Evolutionary conservation across 805 yeast species (phyloP), one percentile per base, ranked within the genome.

Genomic region (Ogataea nakhonphanomensis): DNA sequence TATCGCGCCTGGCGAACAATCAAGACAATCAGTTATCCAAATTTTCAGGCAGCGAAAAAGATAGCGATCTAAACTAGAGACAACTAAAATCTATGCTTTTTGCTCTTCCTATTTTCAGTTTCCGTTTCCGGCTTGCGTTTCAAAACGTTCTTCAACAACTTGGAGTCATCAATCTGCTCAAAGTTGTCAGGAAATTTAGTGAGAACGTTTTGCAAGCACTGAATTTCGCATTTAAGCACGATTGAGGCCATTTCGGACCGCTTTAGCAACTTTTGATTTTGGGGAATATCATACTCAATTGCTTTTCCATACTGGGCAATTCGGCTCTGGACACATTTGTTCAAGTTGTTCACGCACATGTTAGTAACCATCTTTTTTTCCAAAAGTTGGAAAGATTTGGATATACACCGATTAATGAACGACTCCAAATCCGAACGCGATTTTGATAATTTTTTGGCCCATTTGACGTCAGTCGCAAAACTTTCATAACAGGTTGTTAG

Each of bases 331-430:
- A 75, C 22, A 10, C 77, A 63, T 2, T 44, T 44, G 8, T 54
- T 46, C 34, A 67, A 65, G 45, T 66, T 58, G 0, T 46, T 41
- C 9, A 49, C 37, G 7, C 62, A 51, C 8, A 45, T 39, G 20
- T 56, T 53, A 2, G 87, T 81, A 22, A 80, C 55, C 39, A 67
- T 70, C 4, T 65, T 65, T 11, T 70, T 53, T 46, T 79, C 84
- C 11, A 80, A 61, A 39, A 82, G 58, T 51, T 82, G 88, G 46
- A 75, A 71, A 46, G 81, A 73, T 51, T 82, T 83, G 45, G 77
- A 72, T 33, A 75, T 66, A 2, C 74, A 65, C 51, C 88, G 66
- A 50, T 70, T 67, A 8, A 81, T 56, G 24, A 58, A 57, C 24
- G 60, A 50, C 20, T 59, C 58, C 25, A 65, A 49, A 1, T 64